Evolutionary conservation across 2,329 filamentous ascomycete species (phyloP).

Genomic region (Arthrobotrys iridis): DNA sequence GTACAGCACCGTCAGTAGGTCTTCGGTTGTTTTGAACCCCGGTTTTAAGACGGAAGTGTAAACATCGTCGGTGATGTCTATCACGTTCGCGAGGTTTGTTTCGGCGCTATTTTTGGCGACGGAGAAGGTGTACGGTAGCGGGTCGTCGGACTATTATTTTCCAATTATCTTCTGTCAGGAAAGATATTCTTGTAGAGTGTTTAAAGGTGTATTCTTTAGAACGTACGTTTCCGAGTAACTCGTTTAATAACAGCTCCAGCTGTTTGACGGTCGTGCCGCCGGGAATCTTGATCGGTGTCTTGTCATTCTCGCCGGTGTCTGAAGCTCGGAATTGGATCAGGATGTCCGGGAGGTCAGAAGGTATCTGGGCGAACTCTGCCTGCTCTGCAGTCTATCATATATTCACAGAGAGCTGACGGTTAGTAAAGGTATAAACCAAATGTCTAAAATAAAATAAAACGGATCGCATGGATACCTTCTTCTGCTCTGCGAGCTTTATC

Average conservation of each 20-base stretch:
- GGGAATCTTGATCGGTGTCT: constrained; percentile 57
- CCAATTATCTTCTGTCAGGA: background rate
- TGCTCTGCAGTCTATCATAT: constrained; percentile 54
- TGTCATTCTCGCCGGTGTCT: constrained; percentile 57
- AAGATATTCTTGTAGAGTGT: background rate
- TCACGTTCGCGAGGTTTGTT: constrained; percentile 56
- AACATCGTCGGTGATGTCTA: constrained; percentile 58
- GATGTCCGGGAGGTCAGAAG: constrained; percentile 57
- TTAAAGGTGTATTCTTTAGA: background rate
- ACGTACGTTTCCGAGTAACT: constrained; percentile 57
- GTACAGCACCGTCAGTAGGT: constrained; percentile 71
- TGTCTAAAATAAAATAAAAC: background rate
- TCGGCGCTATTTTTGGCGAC: constrained; percentile 56
- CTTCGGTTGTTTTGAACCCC: constrained; percentile 69
- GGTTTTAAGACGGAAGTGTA: constrained; percentile 59
- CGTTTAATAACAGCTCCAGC: constrained; percentile 57
- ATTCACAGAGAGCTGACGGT: background rate
- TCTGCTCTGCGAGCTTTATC: constrained; percentile 58
- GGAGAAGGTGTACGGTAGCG: constrained; percentile 58
- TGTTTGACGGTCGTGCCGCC: constrained; percentile 58
- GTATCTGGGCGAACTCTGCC: constrained; percentile 56
- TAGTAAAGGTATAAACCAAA: background rate
- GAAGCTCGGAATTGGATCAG: constrained; percentile 57
- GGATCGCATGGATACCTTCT: constrained; percentile 42
- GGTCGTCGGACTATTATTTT: constrained; percentile 56